Percentiles rank a stretch among this genome's conserved stretches.
phyloP scores from a whole-genome alignment of 129 eudicot species.

The Logfia minima region DNA sequence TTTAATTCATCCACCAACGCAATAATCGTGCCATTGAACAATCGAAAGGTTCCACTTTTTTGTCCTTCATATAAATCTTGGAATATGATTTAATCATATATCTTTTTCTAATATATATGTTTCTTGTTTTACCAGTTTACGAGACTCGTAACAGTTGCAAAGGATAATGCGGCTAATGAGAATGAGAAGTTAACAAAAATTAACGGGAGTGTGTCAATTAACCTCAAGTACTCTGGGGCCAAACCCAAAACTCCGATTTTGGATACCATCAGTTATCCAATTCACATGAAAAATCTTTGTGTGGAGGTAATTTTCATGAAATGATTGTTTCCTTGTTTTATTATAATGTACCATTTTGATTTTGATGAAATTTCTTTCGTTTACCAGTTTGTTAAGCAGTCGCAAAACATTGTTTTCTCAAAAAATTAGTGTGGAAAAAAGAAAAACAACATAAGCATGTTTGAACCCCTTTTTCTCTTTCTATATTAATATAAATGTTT shows the following conservation, averaged over 20 bases:
- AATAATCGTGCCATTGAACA: constrained; percentile 12
- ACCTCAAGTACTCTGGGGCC: constrained; percentile 47
- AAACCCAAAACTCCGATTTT: constrained; percentile 60
- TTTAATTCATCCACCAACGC: constrained; percentile 14
- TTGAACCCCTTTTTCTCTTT: background rate
- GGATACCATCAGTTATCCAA: constrained; percentile 62
- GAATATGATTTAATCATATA: background rate
- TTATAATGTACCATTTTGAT: no score
- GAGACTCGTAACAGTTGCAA: constrained; percentile 23
- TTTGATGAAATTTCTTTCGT: no score
- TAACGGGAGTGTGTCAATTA: constrained; percentile 2
- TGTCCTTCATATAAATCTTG: background rate
- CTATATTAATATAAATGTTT: background rate
- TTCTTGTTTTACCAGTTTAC: constrained; percentile 23
- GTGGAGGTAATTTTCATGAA: constrained; percentile 31
- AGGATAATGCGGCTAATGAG: constrained; percentile 29
- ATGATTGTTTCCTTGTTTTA: background rate
- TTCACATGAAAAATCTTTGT: constrained; percentile 61
- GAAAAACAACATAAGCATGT: background rate
- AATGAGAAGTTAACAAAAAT: constrained; percentile 4
- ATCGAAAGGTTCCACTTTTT: constrained; percentile 31
- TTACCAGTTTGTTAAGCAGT: background rate
- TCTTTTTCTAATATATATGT: background rate
- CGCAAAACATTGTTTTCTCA: background rate
- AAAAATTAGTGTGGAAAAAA: no score